Evolutionary conservation across 2,329 filamentous ascomycete genomes (phyloP), one percentile per base, ranked within the genome.

Genomic region (Aspergillus floridensis): DNA sequence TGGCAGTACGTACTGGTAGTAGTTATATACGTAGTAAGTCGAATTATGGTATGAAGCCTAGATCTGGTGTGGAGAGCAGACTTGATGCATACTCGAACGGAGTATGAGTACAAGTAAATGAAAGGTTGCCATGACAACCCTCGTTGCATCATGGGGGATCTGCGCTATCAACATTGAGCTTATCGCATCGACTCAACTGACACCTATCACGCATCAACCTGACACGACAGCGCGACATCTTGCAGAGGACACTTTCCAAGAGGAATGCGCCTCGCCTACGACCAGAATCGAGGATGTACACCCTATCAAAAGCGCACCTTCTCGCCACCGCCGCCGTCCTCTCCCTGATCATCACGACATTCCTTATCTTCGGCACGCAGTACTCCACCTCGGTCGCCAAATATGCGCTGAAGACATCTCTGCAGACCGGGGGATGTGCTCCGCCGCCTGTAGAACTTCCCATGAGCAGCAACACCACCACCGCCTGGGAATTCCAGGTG

Each of bases 401-500:
- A 51, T 73, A 67, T 60, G 63, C 65, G 14, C 47, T 68, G 19
- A 71, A 72, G 53, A 54, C 61, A 2, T 35, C 59, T 21, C 14
- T 32, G n/a, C 57, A 44, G 49, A 41, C 38, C 19, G 7, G 31
- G 10, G 16, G 38, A 8, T 46, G 21, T 41, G 16, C n/a, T 22
- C 26, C 26, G 26, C 26, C 2, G 26, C 31, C 31, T 32, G 16
- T 31, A 38, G 22, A 29, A 35, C 1, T 14, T 4, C 11, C 11
- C 3, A 8, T 7, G 47, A 11, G 24, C 6, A 26, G 41, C 14
- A 62, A 61, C 10, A 60, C 29, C 11, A 38, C 52, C 16, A 38
- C 49, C 16, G 56, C 51, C 2, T 77, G 75, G 75, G 64, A 71
- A n/a, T 77, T 76, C 63, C 19, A 62, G 1, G 63, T 67, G 5